These are phyloP conservation scores for Botrytis squamosa DNA, from an alignment of 2,329 filamentous ascomycete genomes.

Conservation along the genomic window DNA sequence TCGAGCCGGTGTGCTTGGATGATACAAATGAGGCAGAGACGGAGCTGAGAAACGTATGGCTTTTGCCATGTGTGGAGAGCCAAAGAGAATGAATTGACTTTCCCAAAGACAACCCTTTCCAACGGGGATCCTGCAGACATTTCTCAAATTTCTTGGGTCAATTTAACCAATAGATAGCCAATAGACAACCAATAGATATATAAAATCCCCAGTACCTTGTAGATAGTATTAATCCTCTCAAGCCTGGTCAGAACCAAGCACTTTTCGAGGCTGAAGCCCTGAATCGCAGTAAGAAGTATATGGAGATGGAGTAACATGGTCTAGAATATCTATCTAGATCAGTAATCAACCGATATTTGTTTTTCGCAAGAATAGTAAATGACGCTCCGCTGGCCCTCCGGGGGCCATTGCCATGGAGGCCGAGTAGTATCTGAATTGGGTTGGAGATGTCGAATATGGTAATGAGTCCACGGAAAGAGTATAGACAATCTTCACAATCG, in stretches of 20 bases:
- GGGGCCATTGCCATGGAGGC: neutral
- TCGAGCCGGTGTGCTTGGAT: too few relatives aligned
- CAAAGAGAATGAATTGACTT: neutral
- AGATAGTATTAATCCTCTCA: neutral
- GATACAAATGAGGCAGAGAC: neutral
- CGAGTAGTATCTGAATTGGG: conserved; percentile 1
- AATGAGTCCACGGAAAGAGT: neutral
- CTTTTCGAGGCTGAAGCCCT: neutral
- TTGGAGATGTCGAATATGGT: neutral
- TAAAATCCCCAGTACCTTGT: neutral
- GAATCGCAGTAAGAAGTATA: neutral
- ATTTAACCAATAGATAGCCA: neutral
- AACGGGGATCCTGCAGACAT: neutral
- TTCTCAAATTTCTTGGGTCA: neutral
- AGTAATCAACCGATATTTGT: neutral
- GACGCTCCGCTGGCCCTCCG: conserved; percentile 4
- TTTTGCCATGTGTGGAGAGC: neutral
- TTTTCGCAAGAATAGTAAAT: neutral
- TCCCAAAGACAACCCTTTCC: neutral
- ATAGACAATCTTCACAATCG: neutral
- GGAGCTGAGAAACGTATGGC: neutral
- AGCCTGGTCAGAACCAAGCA: neutral
- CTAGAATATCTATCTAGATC: neutral
- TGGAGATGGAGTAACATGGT: neutral
- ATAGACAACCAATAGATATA: too few relatives aligned